Evolutionary conservation across 1,284 basidiomycete genomes (phyloP).

Genomic region (Ceratorhiza oryzae-sativae): DNA sequence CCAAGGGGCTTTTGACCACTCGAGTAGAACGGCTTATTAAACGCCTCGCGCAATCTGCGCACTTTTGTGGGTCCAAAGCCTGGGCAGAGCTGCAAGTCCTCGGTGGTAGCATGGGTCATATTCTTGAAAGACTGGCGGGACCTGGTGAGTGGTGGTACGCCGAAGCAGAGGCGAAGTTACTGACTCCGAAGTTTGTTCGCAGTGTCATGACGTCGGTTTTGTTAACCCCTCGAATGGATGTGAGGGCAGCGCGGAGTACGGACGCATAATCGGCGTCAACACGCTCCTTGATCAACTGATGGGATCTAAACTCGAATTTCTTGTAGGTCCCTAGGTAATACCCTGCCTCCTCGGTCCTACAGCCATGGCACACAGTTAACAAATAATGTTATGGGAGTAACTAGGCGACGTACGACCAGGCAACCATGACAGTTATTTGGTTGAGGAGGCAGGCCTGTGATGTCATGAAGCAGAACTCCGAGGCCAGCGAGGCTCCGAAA

Average conservation of each 20-base stretch:
- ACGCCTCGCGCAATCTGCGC: conserved; percentile 77
- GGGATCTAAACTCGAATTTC: conserved; percentile 91
- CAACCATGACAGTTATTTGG: conserved; percentile 88
- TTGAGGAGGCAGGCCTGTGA: conserved; percentile 84
- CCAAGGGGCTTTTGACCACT: conserved; percentile 22
- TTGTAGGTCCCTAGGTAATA: conserved; percentile 93
- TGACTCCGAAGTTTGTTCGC: conserved; percentile 89
- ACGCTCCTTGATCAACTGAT: conserved; percentile 93
- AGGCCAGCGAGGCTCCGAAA: conserved; percentile 7
- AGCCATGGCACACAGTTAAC: background rate
- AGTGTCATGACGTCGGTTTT: conserved; percentile 97
- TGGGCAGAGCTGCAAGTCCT: conserved; percentile 82
- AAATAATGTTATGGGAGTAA: background rate
- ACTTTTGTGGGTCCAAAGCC: conserved; percentile 97
- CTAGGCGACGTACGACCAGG: conserved; percentile 78
- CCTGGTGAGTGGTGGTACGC: conserved; percentile 8
- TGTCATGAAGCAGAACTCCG: conserved; percentile 1
- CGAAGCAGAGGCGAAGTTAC: conserved; percentile 48
- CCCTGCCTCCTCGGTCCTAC: conserved; percentile 87
- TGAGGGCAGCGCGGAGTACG: conserved; percentile 84
- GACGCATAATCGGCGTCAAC: conserved; percentile 87
- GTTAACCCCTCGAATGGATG: conserved; percentile 91
- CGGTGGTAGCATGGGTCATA: conserved; percentile 74
- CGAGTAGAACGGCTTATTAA: conserved; percentile 74
- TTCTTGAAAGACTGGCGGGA: conserved; percentile 79